These are phyloP conservation scores for Cytidiella melzeri DNA, from an alignment of 768 basidiomycete species.

Conservation along the genomic window DNA sequence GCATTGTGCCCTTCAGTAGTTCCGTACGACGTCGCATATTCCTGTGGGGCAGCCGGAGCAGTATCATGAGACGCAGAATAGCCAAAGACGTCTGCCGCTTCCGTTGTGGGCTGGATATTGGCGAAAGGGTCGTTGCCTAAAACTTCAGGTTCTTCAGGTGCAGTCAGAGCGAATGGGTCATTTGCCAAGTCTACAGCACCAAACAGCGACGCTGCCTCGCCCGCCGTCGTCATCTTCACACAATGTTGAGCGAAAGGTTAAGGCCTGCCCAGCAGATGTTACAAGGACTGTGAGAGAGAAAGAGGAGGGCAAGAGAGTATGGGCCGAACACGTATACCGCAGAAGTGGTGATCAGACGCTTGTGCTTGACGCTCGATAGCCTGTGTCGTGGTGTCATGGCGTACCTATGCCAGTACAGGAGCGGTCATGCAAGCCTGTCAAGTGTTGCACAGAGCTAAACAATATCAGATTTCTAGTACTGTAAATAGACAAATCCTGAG, in stretches of 20 bases:
- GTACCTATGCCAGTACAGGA: too few relatives aligned
- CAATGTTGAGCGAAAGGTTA: conserved; percentile 2
- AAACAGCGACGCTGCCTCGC: conserved; percentile 80
- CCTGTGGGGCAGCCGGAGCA: not conserved
- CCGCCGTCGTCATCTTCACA: conserved; percentile 32
- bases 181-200: conserved; percentile 51
- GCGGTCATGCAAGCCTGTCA: too few relatives aligned
- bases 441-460: too few relatives aligned
- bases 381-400: not conserved
- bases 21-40: not conserved
- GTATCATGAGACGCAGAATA: conserved; percentile 6
- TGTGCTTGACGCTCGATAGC: too few relatives aligned
- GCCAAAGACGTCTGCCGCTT: conserved; percentile 21
- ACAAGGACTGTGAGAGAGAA: conserved; percentile 10
- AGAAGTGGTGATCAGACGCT: not conserved
- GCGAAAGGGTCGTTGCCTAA: conserved; percentile 11
- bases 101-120: conserved; percentile 4
- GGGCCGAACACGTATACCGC: conserved; percentile 12
- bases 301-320: conserved; percentile 5
- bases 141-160: conserved; percentile 2
- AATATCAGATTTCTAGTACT: too few relatives aligned
- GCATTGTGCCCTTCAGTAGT: not conserved
- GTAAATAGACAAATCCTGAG: too few relatives aligned
- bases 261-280: conserved; percentile 1
- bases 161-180: conserved; percentile 32